A percentile compares a stretch with the other conserved stretches of the same genome.
phyloP scores from a whole-genome alignment of 1,139 yeast genomes.

The Scheffersomyces stambukii region DNA sequence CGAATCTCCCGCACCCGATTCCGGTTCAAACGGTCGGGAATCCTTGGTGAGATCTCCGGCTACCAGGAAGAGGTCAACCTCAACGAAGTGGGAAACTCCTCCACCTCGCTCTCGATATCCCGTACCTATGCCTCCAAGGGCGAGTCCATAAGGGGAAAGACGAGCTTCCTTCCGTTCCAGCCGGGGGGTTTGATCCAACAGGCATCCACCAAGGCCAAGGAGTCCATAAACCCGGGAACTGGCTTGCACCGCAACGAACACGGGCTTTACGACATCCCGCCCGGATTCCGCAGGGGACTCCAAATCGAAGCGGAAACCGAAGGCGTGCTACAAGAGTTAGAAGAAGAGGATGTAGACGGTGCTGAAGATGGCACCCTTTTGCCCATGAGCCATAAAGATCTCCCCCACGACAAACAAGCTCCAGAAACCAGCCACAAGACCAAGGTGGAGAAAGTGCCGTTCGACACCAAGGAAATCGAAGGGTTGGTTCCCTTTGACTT shows the following conservation, averaged over 20 bases:
- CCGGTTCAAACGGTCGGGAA: conserved; percentile 67
- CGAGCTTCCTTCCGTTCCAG: conserved; percentile 80
- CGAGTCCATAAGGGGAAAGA: conserved; percentile 63
- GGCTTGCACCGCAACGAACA: conserved; percentile 61
- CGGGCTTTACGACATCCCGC: conserved; percentile 81
- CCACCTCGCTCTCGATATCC: conserved; percentile 68
- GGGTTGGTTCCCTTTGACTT: conserved; percentile 70
- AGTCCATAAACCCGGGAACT: conserved; percentile 28
- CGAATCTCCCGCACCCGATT: conserved; percentile 53
- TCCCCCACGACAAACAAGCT: conserved; percentile 2
- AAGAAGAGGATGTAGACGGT: conserved; percentile 16
- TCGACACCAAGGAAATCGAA: conserved; percentile 53
- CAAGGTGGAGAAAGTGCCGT: conserved; percentile 18
- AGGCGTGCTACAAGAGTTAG: conserved; percentile 11
- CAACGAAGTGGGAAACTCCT: conserved; percentile 52
- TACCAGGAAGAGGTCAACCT: conserved; percentile 59
- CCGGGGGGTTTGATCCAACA: conserved; percentile 78
- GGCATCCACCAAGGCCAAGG: conserved; percentile 16
- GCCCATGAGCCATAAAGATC: conserved; percentile 1
- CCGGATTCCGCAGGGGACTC: conserved; percentile 77
- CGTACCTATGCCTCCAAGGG: conserved; percentile 63
- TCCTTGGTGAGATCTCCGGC: conserved; percentile 62
- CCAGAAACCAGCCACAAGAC: conserved; percentile 1
- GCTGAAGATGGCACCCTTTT: conserved; percentile 16
- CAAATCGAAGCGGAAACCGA: conserved; percentile 13